phyloP scores from a whole-genome alignment of 1,139 yeast species.

The Citeromyces hawaiiensis region DNA sequence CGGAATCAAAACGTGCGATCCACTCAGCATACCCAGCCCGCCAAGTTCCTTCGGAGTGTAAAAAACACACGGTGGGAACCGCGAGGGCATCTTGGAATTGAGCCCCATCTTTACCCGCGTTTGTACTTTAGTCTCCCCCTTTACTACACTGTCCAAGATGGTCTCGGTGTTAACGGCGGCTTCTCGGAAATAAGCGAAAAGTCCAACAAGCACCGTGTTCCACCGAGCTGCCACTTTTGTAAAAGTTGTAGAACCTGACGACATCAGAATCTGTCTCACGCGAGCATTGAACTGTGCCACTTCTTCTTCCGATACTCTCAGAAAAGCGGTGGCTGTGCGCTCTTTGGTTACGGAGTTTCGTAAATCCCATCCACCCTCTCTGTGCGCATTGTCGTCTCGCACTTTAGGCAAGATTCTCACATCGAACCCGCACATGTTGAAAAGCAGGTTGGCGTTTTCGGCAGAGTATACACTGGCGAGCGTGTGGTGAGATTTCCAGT shows the following conservation, averaged over 20 bases:
- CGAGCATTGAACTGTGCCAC: slow-evolving; percentile 73
- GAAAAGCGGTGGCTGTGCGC: slow-evolving; percentile 78
- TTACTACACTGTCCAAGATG: slow-evolving; percentile 70
- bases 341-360: slow-evolving; percentile 62
- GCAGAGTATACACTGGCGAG: slow-evolving; percentile 80
- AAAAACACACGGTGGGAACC: slow-evolving; percentile 98
- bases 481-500: slow-evolving; percentile 57
- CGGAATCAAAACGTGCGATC: slow-evolving; percentile 90
- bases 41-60: slow-evolving; percentile 96
- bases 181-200: slow-evolving; percentile 85
- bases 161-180: slow-evolving; percentile 80
- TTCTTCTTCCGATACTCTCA: slow-evolving; percentile 74
- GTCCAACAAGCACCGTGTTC: slow-evolving; percentile 84
- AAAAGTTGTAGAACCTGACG: slow-evolving; percentile 92
- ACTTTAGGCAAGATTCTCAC: slow-evolving; percentile 72
- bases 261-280: slow-evolving; percentile 83
- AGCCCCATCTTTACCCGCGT: slow-evolving; percentile 90
- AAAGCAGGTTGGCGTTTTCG: slow-evolving; percentile 79
- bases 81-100: slow-evolving; percentile 95
- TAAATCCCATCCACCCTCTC: slow-evolving; percentile 90
- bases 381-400: slow-evolving; percentile 36
- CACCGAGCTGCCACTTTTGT: slow-evolving; percentile 91
- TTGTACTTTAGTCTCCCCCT: slow-evolving; percentile 88
- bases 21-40: slow-evolving; percentile 95
- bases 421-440: slow-evolving; percentile 93